Evolutionary conservation across 2,329 filamentous ascomycete species (phyloP).

Genomic region (Diaporthe vexans): DNA sequence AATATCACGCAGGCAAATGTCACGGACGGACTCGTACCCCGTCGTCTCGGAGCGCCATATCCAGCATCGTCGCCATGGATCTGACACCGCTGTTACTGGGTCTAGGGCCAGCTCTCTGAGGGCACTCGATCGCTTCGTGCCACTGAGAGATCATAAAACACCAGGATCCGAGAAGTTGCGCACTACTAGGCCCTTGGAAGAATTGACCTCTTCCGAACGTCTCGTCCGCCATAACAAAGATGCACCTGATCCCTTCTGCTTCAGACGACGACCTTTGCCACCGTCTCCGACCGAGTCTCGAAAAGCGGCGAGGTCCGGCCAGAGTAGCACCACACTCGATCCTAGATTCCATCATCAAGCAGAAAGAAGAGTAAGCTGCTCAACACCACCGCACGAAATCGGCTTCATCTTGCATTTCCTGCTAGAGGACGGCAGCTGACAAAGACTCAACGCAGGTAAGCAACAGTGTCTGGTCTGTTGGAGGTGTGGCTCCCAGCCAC

Average conservation of each 20-base stretch:
- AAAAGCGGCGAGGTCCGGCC: constrained; percentile 33
- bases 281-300: constrained; percentile 40
- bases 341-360: constrained; percentile 12
- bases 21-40: constrained; percentile 37
- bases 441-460: constrained; percentile 65
- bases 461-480: constrained; percentile 82
- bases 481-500: constrained; percentile 73
- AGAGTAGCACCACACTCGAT: constrained; percentile 38
- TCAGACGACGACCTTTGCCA: constrained; percentile 47
- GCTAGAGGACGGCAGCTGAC: constrained; percentile 42
- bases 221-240: constrained; percentile 58
- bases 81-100: constrained; percentile 35
- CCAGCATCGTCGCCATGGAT: constrained; percentile 34
- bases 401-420: background rate
- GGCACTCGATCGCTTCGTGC: constrained; percentile 65
- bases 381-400: background rate
- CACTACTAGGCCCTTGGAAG: constrained; percentile 58
- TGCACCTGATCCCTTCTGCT: constrained; percentile 60
- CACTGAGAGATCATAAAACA: constrained; percentile 54
- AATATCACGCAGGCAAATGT: constrained; percentile 27
- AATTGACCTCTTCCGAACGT: constrained; percentile 60
- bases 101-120: constrained; percentile 43
- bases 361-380: constrained; percentile 37
- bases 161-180: constrained; percentile 60
- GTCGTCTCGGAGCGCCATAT: background rate